A percentile compares a stretch with the other conserved stretches of the same genome.
Conservation (phyloP, 257 asterid genomes). For the Primulina huaijiensis region DNA sequence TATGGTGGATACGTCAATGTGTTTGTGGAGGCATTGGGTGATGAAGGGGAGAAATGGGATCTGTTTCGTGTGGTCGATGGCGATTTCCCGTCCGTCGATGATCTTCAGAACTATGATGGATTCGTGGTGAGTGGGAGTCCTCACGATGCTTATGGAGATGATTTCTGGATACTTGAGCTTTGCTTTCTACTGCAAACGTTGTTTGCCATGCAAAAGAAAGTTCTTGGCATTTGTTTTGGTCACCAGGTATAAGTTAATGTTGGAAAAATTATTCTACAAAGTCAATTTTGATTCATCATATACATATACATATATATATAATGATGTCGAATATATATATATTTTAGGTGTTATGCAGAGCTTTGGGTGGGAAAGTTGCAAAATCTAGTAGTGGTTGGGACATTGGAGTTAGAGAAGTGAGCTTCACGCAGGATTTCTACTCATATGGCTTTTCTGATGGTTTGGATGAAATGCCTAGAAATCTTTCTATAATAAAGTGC, state of each 20-base stretch:
- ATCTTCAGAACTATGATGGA: conserved; percentile 47
- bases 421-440: conserved; percentile 39
- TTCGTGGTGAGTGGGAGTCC: conserved; percentile 75
- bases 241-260: conserved; percentile 43
- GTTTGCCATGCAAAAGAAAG: conserved; percentile 53
- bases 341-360: conserved; percentile 57
- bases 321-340: too few relatives aligned
- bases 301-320: too few relatives aligned
- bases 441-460: conserved; percentile 27
- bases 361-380: conserved; percentile 71
- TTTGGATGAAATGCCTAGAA: conserved; percentile 45
- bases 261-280: background rate
- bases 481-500: conserved; percentile 57
- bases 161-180: conserved; percentile 54
- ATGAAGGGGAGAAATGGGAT: conserved; percentile 65
- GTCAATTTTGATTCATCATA: too few relatives aligned
- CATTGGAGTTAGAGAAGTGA: conserved; percentile 60
- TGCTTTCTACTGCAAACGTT: conserved; percentile 47
- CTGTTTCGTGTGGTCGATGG: conserved; percentile 55
- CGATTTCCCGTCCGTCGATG: conserved; percentile 43
- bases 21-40: conserved; percentile 48
- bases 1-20: conserved; percentile 63
- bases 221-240: conserved; percentile 78
- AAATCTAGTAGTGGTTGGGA: conserved; percentile 69
- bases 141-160: conserved; percentile 59